phyloP scores from a whole-genome alignment of 2,329 filamentous ascomycete genomes.

The Colletotrichum eremochloae region DNA sequence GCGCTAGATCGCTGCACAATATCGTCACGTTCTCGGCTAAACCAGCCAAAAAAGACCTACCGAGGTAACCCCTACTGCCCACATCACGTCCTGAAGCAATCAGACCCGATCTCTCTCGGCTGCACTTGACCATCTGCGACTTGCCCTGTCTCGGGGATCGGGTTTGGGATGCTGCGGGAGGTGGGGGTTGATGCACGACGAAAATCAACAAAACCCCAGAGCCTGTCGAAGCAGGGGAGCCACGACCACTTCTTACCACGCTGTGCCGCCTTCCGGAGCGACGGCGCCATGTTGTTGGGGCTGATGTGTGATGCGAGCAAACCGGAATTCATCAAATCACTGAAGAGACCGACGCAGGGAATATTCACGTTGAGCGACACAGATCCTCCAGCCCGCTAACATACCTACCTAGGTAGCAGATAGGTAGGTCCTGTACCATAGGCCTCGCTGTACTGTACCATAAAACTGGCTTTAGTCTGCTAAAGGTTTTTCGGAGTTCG shows the following conservation, averaged over 20 bases:
- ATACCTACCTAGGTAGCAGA: background rate
- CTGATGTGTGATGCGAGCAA: slow-evolving; percentile 15
- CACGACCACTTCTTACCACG: background rate
- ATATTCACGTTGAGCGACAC: slow-evolving; percentile 1
- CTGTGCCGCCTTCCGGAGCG: background rate
- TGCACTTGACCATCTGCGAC: slow-evolving; percentile 22
- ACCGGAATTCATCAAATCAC: background rate
- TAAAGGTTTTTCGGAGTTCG: background rate
- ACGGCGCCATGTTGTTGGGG: background rate
- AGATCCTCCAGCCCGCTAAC: background rate
- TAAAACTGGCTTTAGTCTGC: background rate
- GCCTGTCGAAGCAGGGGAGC: background rate
- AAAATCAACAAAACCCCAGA: background rate
- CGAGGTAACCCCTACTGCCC: background rate
- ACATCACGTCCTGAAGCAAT: slow-evolving; percentile 17
- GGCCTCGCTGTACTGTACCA: background rate
- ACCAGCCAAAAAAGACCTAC: background rate
- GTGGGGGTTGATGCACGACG: slow-evolving; percentile 15
- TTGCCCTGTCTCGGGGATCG: slow-evolving; percentile 6
- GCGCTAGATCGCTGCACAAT: slow-evolving; percentile 10
- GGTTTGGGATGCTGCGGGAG: slow-evolving; percentile 10
- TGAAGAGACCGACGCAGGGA: background rate
- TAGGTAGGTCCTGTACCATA: background rate
- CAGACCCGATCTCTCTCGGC: slow-evolving; percentile 28
- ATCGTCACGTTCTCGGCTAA: slow-evolving; percentile 2